Base-by-base conservation (phyloP, 225 moss, liverwort and hornwort genomes). In the Bryoerythrophyllum caledonicum region DNA sequence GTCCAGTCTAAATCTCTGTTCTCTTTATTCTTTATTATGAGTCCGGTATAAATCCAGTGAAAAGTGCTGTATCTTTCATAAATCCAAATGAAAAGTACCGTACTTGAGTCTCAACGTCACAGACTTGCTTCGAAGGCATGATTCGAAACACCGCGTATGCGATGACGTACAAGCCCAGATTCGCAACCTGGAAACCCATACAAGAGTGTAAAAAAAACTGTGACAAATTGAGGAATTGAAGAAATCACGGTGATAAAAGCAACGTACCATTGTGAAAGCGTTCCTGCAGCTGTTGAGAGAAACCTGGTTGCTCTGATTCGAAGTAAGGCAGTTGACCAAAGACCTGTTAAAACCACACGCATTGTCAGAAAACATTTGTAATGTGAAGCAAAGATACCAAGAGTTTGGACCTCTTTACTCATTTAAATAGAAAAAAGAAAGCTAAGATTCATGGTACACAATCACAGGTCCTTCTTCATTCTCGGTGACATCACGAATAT, bases 241-340 rank as follows among this genome's bases (percentile, higher is more conserved):
- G 55, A 64, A 11, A 49, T 6, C 23, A 28, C 49, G 61, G 28
- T 40, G 54, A 52, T 21, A 43, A 38, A 27, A 23, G 23, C n/a
- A 72, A 60, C 46, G n/a, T 56, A 97, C 95, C 99, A 99, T 99
- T n/a, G 95, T 89, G 70, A 99, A 99, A 3, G 99, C 95, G 78
- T 95, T 99, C 71, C 93, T 86, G 87, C 99, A 99, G 82, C 99
- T 99, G 80, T 99, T 99, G 9, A 99, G 90, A 23, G 99, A 82
- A 70, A 99, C 95, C 75, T 95, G 93, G 78, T 95, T 99, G 44
- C 88, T 91, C 67, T 82, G 86, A 79, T 99, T 95, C 3, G 91
- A 85, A 35, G 99, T 95, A 28, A 99, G 83, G 82, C 93, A 99
- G 76, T 92, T 99, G 20, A 99, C 95, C 65, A 99, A 78, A 40